phyloP scores from a whole-genome alignment of 106 monocot genomes.

The Dioscorea alata region DNA sequence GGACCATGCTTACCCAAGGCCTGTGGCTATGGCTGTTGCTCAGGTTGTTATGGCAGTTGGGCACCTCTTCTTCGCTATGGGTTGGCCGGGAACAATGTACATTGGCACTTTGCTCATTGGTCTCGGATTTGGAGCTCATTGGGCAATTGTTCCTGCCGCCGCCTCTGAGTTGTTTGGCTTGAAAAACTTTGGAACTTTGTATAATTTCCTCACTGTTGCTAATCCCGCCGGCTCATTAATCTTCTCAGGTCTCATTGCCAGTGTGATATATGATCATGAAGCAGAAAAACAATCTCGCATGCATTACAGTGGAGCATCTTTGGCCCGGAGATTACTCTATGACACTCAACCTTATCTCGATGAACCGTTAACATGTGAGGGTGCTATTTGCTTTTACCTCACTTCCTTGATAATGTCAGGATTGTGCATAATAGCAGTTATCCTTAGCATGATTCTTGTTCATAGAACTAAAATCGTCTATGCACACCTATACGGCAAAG shows the following conservation, averaged over 20 bases:
- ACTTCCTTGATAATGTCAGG: slow-evolving; percentile 55
- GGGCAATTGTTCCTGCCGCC: slow-evolving; percentile 53
- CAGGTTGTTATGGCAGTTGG: slow-evolving; percentile 39
- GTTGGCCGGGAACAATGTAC: slow-evolving; percentile 61
- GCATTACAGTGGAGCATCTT: background rate
- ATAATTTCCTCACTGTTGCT: slow-evolving; percentile 59
- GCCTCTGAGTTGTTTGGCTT: slow-evolving; percentile 46
- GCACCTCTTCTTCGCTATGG: slow-evolving; percentile 54
- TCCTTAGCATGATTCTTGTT: slow-evolving; percentile 53
- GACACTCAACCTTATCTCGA: slow-evolving; percentile 7
- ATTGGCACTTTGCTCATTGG: slow-evolving; percentile 40
- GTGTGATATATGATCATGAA: slow-evolving; percentile 53
- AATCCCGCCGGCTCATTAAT: slow-evolving; percentile 50
- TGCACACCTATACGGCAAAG: slow-evolving; percentile 38
- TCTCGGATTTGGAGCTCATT: slow-evolving; percentile 59
- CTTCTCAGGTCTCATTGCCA: slow-evolving; percentile 52
- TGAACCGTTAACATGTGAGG: slow-evolving; percentile 30
- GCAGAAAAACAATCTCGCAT: slow-evolving; percentile 34
- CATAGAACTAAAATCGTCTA: slow-evolving; percentile 57
- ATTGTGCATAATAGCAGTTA: slow-evolving; percentile 37
- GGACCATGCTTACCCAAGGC: slow-evolving; percentile 44
- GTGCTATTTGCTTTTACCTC: slow-evolving; percentile 48
- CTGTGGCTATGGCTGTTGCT: slow-evolving; percentile 36
- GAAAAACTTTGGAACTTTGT: slow-evolving; percentile 53
- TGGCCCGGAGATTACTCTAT: slow-evolving; percentile 1